Evolutionary conservation across 306 rosid genomes (phyloP), one percentile per base, ranked within the genome.

Genomic region (Sophora flavescens): DNA sequence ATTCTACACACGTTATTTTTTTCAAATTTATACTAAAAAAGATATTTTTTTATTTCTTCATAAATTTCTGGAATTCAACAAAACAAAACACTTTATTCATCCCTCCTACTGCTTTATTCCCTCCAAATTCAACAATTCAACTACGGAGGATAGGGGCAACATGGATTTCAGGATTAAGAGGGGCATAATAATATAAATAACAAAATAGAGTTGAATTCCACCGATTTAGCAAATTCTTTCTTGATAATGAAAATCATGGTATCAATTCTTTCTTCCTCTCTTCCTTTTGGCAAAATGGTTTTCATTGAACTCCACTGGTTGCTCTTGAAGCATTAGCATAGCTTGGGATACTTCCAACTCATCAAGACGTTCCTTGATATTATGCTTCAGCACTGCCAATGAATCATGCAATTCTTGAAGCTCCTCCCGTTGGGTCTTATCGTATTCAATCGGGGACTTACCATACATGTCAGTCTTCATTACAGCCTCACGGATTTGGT

Each of bases 401-500:
- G 79, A 64, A 3, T 1, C 63, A 73, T 26, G 69, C 57, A 88
- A 63, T 39, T 83, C 78, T 28, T 75, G 59, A 16, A 63, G 28
- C 13, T 63, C 51, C 0, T 0, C 3, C 1, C 11, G 32, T 11
- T 11, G n/a, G 16, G 17, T 8, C 9, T 8, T 9, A 22, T 80
- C 77, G 82, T 78, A 66, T 83, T 86, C 78, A 4, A 65, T 74
- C 4, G 42, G n/a, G 17, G 72, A 13, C 28, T 54, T 41, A 44
- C 57, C 82, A 2, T 74, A 50, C 22, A 72, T 83, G 14, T 78
- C 86, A 0, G 84, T 75, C 0, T 72, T 72, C 39, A 77, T 84
- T 67, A 39, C 82, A 42, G 77, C 87, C 3, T 4, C 56, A 65
- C 80, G 85, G 3, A 86, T 30, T 3, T 84, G 76, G 7, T 39